Evolutionary conservation across 116 monocot species (phyloP).

Genomic region (Zostera marina): DNA sequence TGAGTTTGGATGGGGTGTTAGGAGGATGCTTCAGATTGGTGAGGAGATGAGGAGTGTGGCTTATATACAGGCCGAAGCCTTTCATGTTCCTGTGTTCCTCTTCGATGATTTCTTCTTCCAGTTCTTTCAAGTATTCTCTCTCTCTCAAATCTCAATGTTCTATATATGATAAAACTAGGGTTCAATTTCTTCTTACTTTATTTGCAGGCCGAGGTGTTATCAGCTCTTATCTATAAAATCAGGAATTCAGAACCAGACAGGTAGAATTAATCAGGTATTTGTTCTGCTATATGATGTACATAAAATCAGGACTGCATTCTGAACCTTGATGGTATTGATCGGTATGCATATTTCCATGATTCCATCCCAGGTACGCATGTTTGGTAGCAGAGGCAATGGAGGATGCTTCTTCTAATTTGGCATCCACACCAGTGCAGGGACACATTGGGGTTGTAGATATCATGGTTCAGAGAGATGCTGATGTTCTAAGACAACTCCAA

Average conservation of each 20-base stretch:
- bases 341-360: too few species aligned
- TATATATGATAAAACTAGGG: background rate
- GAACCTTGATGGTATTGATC: too few species aligned
- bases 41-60: conserved; percentile 74
- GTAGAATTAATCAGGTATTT: conserved; percentile 8
- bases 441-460: conserved; percentile 65
- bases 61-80: conserved; percentile 76
- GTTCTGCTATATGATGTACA: background rate
- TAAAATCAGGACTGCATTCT: background rate
- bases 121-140: conserved; percentile 26
- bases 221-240: conserved; percentile 63
- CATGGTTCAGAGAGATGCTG: conserved; percentile 58
- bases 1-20: conserved; percentile 77
- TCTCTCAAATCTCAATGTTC: background rate
- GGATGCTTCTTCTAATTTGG: conserved; percentile 4
- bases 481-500: conserved; percentile 50
- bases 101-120: conserved; percentile 63
- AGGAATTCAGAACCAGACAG: conserved; percentile 61
- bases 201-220: conserved; percentile 75
- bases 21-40: conserved; percentile 34
- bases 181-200: conserved; percentile 3
- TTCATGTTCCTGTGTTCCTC: conserved; percentile 56
- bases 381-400: conserved; percentile 58
- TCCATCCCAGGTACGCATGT: conserved; percentile 67
- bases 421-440: conserved; percentile 3